A percentile compares a stretch with the other conserved stretches of the same genome.
Conservation (phyloP, 768 basidiomycete species). For the Tricholoma bakamatsutake region DNA sequence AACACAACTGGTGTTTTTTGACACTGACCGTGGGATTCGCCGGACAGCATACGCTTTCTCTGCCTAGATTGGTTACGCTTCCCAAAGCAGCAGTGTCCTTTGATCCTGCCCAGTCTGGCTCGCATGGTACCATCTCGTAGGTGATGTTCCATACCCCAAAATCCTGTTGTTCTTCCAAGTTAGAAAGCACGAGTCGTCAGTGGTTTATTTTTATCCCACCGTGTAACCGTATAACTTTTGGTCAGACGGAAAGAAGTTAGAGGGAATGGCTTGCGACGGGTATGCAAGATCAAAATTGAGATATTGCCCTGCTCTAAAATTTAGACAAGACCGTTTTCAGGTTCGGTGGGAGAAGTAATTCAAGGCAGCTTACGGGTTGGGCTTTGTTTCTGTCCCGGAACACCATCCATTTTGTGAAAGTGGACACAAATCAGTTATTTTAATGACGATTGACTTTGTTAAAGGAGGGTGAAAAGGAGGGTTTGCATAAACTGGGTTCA, state of each 20-base stretch:
- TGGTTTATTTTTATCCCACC: constrained; percentile 12
- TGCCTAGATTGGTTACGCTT: constrained; percentile 51
- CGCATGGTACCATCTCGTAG: constrained; percentile 61
- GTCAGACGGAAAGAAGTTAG: constrained; percentile 72
- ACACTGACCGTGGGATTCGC: constrained; percentile 51
- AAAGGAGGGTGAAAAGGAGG: constrained; percentile 66
- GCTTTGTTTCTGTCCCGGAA: constrained; percentile 51
- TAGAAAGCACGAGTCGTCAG: neutral
- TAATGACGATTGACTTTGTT: constrained; percentile 61
- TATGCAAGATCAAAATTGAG: constrained; percentile 83
- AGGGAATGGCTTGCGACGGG: constrained; percentile 65
- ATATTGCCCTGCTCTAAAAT: constrained; percentile 52
- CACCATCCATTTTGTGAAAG: constrained; percentile 62
- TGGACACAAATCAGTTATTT: constrained; percentile 79
- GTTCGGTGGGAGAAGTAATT: neutral
- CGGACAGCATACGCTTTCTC: constrained; percentile 65
- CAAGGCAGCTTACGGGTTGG: constrained; percentile 51
- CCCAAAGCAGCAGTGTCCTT: constrained; percentile 58
- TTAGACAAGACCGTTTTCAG: neutral
- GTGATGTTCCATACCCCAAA: constrained; percentile 86
- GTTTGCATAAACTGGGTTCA: constrained; percentile 58
- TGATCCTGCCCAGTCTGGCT: constrained; percentile 57
- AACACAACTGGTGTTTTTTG: neutral
- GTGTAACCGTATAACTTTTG: constrained; percentile 56
- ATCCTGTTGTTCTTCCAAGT: constrained; percentile 38